Conservation (phyloP, 2,329 filamentous ascomycete genomes). For the Zarea fungicola region DNA sequence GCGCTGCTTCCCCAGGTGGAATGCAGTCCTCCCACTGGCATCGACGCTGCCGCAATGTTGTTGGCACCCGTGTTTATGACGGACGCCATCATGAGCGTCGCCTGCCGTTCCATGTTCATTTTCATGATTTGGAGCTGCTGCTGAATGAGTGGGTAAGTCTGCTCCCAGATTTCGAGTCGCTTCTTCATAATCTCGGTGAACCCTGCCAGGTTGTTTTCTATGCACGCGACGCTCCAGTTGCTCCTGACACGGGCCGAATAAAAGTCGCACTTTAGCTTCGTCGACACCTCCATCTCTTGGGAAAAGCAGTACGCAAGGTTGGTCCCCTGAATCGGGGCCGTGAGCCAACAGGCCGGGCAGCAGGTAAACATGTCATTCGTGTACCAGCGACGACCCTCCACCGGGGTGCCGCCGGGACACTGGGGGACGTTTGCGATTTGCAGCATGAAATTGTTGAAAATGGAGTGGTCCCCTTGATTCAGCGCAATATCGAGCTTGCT, state of each 20-base stretch:
- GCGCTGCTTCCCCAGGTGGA: slow-evolving; percentile 1
- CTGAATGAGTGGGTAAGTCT: slow-evolving; percentile 8
- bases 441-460: background rate
- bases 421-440: background rate
- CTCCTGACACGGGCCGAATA: background rate
- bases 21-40: background rate
- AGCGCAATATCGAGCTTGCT: background rate
- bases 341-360: slow-evolving; percentile 8
- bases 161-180: slow-evolving; percentile 1
- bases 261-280: slow-evolving; percentile 4
- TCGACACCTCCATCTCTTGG: background rate
- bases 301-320: background rate
- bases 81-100: slow-evolving; percentile 2
- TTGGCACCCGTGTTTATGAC: slow-evolving; percentile 1
- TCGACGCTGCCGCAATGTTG: background rate
- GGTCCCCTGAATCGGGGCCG: background rate
- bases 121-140: slow-evolving; percentile 3
- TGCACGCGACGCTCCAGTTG: background rate
- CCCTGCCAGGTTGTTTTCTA: background rate
- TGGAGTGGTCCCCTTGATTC: background rate
- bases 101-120: background rate
- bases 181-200: background rate
- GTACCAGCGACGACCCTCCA: background rate
- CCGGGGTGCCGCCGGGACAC: background rate
- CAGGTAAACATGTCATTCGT: background rate